Conservation (phyloP, 2,329 filamentous ascomycete genomes). For the Neocucurbitaria cava region DNA sequence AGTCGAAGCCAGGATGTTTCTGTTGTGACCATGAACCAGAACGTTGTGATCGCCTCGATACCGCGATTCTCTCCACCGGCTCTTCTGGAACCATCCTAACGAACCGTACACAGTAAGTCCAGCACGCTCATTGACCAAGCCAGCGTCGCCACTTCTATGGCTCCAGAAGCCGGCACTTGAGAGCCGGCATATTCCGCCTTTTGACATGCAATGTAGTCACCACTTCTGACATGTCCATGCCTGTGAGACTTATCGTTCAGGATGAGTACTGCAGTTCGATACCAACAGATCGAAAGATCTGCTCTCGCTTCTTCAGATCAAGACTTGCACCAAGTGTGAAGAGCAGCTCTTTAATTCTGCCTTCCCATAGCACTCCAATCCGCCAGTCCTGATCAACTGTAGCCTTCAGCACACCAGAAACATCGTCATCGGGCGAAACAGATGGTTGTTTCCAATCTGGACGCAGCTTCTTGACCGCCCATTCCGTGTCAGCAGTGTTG, state of each 20-base stretch:
- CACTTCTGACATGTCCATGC: conserved; percentile 10
- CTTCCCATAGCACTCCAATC: conserved; percentile 90
- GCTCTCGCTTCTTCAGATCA: conserved; percentile 76
- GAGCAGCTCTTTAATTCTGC: conserved; percentile 86
- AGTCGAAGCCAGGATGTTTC: conserved; percentile 19
- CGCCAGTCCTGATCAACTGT: conserved; percentile 87
- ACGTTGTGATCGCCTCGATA: conserved; percentile 17
- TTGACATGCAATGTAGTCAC: conserved; percentile 10
- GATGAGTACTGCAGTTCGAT: conserved; percentile 85
- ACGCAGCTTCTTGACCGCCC: conserved; percentile 53
- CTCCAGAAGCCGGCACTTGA: background rate
- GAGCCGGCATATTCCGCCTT: conserved; percentile 7
- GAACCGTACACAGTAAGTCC: conserved; percentile 20
- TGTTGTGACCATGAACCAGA: conserved; percentile 26
- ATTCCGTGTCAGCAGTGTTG: conserved; percentile 50
- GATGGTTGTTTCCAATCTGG: conserved; percentile 49
- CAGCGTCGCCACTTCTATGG: conserved; percentile 6
- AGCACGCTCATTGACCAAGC: conserved; percentile 21
- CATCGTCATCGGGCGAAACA: conserved; percentile 64
- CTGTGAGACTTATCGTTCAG: conserved; percentile 53
- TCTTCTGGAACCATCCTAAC: conserved; percentile 23
- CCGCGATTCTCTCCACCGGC: conserved; percentile 7
- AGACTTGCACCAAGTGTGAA: conserved; percentile 90
- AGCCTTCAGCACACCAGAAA: conserved; percentile 87
- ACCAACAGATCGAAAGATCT: conserved; percentile 78